Evolutionary conservation across 2,329 filamentous ascomycete species (phyloP).

Genomic region (Tolypocladium endophyticum): DNA sequence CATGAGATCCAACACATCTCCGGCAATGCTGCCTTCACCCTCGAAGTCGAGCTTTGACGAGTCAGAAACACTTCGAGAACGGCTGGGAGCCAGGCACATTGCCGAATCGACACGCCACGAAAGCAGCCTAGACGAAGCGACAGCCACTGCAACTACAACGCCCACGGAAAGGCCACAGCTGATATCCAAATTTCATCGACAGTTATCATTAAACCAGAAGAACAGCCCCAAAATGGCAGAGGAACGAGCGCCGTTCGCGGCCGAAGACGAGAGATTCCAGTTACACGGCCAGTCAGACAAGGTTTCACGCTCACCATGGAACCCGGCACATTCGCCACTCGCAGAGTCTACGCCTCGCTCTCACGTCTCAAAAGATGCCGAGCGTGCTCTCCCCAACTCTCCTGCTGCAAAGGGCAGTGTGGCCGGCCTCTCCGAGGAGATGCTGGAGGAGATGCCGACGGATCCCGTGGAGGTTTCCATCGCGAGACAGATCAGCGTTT

Average conservation of each 20-base stretch:
- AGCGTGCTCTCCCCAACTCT: background rate
- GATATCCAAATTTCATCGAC: conserved; percentile 9
- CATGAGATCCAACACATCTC: conserved; percentile 44
- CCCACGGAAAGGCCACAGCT: conserved; percentile 4
- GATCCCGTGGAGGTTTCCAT: conserved; percentile 56
- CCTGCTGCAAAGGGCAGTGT: background rate
- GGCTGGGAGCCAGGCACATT: background rate
- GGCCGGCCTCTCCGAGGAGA: conserved; percentile 5
- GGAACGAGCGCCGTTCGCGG: background rate
- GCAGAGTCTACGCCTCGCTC: background rate
- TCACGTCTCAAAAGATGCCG: background rate
- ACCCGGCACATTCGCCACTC: conserved; percentile 1
- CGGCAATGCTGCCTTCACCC: conserved; percentile 36
- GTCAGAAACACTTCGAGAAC: background rate
- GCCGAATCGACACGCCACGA: conserved; percentile 1
- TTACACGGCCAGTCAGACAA: background rate
- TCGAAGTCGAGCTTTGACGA: conserved; percentile 21
- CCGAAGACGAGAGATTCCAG: background rate
- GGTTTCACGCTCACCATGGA: background rate
- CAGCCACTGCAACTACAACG: background rate
- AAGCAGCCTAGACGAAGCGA: background rate
- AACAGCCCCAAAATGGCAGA: background rate
- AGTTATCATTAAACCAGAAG: background rate
- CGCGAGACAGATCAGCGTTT: conserved; percentile 57
- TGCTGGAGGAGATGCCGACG: conserved; percentile 25